These are phyloP conservation scores for Ligustrum vulgare DNA, from an alignment of 257 asterid genomes.

Conservation along the genomic window DNA sequence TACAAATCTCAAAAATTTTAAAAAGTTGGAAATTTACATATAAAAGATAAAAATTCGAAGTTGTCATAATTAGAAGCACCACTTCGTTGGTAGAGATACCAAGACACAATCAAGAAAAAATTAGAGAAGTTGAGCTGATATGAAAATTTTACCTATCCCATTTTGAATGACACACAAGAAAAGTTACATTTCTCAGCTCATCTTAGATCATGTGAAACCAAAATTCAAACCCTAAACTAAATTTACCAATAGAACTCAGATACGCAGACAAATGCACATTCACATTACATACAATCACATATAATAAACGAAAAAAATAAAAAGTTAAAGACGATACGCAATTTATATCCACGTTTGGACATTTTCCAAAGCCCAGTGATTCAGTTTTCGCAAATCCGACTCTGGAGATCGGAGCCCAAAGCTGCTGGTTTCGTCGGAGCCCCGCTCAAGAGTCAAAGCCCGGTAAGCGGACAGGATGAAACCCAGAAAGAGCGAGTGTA, in stretches of 20 bases:
- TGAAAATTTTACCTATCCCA: neutral
- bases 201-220: slow-evolving; percentile 30
- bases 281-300: slow-evolving; percentile 18
- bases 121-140: neutral
- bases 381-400: neutral
- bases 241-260: slow-evolving; percentile 22
- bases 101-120: neutral
- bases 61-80: neutral
- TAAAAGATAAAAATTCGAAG: neutral
- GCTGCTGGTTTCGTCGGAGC: slow-evolving; percentile 34
- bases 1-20: neutral
- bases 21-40: neutral
- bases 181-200: slow-evolving; percentile 2
- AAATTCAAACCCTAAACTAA: slow-evolving; percentile 29
- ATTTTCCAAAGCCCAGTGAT: slow-evolving; percentile 23
- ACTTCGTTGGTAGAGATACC: neutral
- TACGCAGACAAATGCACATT: slow-evolving; percentile 27
- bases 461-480: slow-evolving; percentile 18
- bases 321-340: slow-evolving; percentile 76
- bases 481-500: neutral
- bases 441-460: slow-evolving; percentile 23
- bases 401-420: slow-evolving; percentile 20
- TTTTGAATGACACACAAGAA: neutral
- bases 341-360: slow-evolving; percentile 92
- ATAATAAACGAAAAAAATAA: neutral